Evolutionary conservation across 2,329 filamentous ascomycete genomes (phyloP).

Genomic region (Aaosphaeria pasadenensis): DNA sequence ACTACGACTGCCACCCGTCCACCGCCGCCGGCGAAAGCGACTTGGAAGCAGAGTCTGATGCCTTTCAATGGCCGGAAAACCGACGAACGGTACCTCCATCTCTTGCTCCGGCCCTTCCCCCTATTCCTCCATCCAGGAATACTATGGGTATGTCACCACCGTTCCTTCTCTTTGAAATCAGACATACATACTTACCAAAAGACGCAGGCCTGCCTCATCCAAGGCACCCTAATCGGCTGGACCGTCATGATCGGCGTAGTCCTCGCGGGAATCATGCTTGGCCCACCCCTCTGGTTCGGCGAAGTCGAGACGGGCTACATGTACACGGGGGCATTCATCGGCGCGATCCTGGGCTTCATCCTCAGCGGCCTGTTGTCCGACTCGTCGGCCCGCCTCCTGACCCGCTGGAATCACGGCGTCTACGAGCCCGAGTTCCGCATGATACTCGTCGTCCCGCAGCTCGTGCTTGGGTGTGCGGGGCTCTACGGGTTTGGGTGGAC

Average conservation of each 20-base stretch:
- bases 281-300: constrained; percentile 76
- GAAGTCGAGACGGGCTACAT: constrained; percentile 81
- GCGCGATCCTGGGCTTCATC: constrained; percentile 73
- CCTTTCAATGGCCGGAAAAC: constrained; percentile 82
- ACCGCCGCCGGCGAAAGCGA: constrained; percentile 46
- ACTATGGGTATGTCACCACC: constrained; percentile 56
- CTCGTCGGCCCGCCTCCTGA: constrained; percentile 66
- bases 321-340: constrained; percentile 78
- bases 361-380: constrained; percentile 75
- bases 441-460: constrained; percentile 75
- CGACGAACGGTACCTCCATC: constrained; percentile 66
- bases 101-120: constrained; percentile 71
- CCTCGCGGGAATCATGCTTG: constrained; percentile 77
- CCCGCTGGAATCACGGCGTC: constrained; percentile 70
- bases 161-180: neutral
- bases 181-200: constrained; percentile 1
- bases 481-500: constrained; percentile 83
- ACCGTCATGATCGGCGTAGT: constrained; percentile 87
- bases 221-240: constrained; percentile 92
- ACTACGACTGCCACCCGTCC: neutral
- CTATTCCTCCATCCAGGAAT: constrained; percentile 83
- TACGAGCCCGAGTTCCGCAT: constrained; percentile 93
- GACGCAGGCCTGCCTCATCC: constrained; percentile 62
- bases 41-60: constrained; percentile 59
- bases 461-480: constrained; percentile 73